phyloP scores from a whole-genome alignment of 345 rosid species.

The Eucalyptus brandiana region DNA sequence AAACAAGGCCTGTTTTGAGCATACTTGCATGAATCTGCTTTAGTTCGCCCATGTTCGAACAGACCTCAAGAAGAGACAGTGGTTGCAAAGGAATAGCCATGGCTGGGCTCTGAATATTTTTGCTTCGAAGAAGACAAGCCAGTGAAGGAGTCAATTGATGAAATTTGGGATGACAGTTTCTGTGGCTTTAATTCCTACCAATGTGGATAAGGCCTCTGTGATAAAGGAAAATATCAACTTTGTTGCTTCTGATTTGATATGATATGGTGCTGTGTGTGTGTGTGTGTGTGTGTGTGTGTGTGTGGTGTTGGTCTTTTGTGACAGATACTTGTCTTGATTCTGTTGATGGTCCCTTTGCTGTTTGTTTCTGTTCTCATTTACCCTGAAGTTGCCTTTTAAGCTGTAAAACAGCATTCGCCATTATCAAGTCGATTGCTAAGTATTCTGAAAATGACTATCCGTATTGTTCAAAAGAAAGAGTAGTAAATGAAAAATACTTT shows the following conservation, averaged over 20 bases:
- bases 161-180: neutral
- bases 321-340: neutral
- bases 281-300: neutral
- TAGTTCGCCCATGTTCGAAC: slow-evolving; percentile 30
- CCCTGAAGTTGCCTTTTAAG: neutral
- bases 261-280: neutral
- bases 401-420: neutral
- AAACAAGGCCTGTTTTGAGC: slow-evolving; percentile 39
- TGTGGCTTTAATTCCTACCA: neutral
- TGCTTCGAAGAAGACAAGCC: neutral
- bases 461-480: neutral
- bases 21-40: slow-evolving; percentile 54
- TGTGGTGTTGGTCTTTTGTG: neutral
- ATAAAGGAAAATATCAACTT: neutral
- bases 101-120: neutral
- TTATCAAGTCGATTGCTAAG: neutral
- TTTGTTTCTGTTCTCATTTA: neutral
- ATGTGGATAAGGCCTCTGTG: neutral
- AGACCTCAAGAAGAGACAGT: slow-evolving; percentile 29
- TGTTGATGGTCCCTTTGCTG: neutral
- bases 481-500: neutral
- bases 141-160: neutral
- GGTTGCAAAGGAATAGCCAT: neutral
- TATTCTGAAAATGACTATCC: neutral
- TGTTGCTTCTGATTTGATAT: neutral